These are phyloP conservation scores for Udeniomyces megalosporus DNA, from an alignment of 768 basidiomycete species.

Conservation along the genomic window DNA sequence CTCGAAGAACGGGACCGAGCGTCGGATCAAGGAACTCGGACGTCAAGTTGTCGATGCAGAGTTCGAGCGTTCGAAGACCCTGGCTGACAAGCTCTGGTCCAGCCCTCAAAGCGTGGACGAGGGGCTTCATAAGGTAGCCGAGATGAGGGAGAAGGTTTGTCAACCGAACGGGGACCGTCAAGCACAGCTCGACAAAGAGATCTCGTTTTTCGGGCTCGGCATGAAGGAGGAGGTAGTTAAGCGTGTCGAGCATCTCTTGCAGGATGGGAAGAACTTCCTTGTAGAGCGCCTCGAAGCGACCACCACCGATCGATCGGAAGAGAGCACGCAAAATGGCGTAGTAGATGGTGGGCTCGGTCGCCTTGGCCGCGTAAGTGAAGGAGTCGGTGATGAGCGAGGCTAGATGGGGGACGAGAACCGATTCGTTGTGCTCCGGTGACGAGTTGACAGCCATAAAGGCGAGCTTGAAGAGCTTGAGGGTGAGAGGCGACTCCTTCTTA, in stretches of 20 bases:
- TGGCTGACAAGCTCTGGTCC: constrained; percentile 81
- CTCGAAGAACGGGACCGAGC: constrained; percentile 74
- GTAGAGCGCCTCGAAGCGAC: constrained; percentile 83
- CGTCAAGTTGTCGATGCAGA: constrained; percentile 98
- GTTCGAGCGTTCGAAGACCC: constrained; percentile 84
- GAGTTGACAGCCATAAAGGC: constrained; percentile 71
- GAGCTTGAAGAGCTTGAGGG: constrained; percentile 87
- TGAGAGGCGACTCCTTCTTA: constrained; percentile 61
- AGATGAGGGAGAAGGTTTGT: constrained; percentile 92
- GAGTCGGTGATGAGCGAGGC: constrained; percentile 89
- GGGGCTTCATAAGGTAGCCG: constrained; percentile 86
- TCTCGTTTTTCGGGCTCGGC: constrained; percentile 64
- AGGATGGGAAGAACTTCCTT: constrained; percentile 90
- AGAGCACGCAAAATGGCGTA: constrained; percentile 80
- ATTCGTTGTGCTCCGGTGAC: constrained; percentile 62
- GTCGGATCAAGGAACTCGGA: constrained; percentile 96
- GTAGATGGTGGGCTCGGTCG: constrained; percentile 78
- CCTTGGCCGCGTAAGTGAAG: constrained; percentile 82
- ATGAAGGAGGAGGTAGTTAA: constrained; percentile 74
- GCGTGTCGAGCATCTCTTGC: constrained; percentile 89
- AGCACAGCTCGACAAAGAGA: constrained; percentile 88
- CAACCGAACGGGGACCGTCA: constrained; percentile 87
- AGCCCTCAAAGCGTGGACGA: constrained; percentile 77
- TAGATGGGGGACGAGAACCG: constrained; percentile 82
- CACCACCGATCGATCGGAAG: constrained; percentile 74